Evolutionary conservation across 768 basidiomycete species (phyloP).

Genomic region (Mycena alexandri): DNA sequence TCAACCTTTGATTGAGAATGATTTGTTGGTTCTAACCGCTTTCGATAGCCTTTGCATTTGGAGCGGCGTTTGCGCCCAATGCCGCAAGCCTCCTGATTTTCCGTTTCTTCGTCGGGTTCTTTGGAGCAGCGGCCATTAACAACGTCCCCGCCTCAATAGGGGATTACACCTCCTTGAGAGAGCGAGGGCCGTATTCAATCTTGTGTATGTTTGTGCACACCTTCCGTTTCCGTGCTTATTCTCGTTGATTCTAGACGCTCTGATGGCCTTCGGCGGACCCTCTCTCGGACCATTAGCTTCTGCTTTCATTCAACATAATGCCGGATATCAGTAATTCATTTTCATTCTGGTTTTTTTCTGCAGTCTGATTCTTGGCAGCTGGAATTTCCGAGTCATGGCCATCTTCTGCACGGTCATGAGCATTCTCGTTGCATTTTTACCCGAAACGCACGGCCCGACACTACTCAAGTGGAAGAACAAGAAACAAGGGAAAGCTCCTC

Average conservation of each 20-base stretch:
- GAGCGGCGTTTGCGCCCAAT: conserved; percentile 29
- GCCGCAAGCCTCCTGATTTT: conserved; percentile 31
- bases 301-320: conserved; percentile 31
- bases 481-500: conserved; percentile 14
- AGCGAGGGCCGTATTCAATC: conserved; percentile 20
- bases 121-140: conserved; percentile 30
- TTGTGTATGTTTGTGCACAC: conserved; percentile 20
- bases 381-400: conserved; percentile 37
- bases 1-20: background rate
- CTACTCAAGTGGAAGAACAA: conserved; percentile 27
- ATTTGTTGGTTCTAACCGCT: background rate
- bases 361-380: conserved; percentile 13
- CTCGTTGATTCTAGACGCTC: conserved; percentile 13
- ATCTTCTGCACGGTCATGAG: conserved; percentile 33
- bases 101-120: conserved; percentile 35
- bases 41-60: conserved; percentile 31
- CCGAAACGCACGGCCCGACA: conserved; percentile 37
- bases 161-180: conserved; percentile 18
- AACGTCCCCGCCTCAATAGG: conserved; percentile 34
- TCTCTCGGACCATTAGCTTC: conserved; percentile 32
- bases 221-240: background rate
- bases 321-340: conserved; percentile 28
- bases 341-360: background rate
- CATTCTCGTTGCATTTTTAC: conserved; percentile 25
- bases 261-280: conserved; percentile 35